Percentiles rank a stretch among this genome's conserved stretches.
These are phyloP conservation scores for Phylloporus rhodoxanthus DNA, from an alignment of 768 basidiomycete genomes.

Conservation along the genomic window DNA sequence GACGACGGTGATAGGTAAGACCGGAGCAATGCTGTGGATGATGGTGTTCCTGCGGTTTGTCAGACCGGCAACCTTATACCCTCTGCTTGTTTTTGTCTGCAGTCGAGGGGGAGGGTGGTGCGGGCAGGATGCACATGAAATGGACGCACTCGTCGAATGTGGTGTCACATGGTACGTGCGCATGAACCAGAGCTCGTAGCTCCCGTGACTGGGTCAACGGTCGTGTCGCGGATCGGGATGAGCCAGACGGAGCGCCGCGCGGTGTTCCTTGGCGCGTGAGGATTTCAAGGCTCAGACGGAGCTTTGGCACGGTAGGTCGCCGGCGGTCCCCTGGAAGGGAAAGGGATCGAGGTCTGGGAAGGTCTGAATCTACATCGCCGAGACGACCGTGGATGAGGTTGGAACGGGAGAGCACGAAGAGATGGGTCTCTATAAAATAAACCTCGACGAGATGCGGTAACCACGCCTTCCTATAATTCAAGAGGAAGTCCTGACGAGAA, in stretches of 20 bases:
- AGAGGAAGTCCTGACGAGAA: slow-evolving; percentile 8
- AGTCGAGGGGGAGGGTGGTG: not conserved
- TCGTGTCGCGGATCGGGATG: slow-evolving; percentile 8
- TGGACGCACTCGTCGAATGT: not conserved
- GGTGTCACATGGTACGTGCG: slow-evolving; percentile 2
- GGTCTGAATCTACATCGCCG: slow-evolving; percentile 17
- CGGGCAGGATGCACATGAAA: slow-evolving; percentile 10
- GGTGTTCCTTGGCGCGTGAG: slow-evolving; percentile 1
- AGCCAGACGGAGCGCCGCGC: slow-evolving; percentile 10
- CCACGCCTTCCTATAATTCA: slow-evolving; percentile 16
- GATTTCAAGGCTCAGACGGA: slow-evolving; percentile 19
- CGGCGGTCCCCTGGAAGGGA: not conserved
- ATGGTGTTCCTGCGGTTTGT: not conserved
- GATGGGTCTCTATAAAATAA: slow-evolving; percentile 10
- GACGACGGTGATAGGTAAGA: slow-evolving; percentile 7
- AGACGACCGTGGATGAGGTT: slow-evolving; percentile 9
- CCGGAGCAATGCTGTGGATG: not conserved
- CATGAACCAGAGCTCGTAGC: slow-evolving; percentile 20
- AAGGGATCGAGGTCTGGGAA: slow-evolving; percentile 9
- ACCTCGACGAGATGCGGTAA: slow-evolving; percentile 16
- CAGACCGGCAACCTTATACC: not conserved
- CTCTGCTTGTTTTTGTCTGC: not conserved
- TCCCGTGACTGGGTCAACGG: slow-evolving; percentile 5
- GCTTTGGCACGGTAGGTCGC: not conserved
- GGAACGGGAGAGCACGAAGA: slow-evolving; percentile 14